phyloP scores from a whole-genome alignment of 345 rosid genomes.

The Angophora floribunda region DNA sequence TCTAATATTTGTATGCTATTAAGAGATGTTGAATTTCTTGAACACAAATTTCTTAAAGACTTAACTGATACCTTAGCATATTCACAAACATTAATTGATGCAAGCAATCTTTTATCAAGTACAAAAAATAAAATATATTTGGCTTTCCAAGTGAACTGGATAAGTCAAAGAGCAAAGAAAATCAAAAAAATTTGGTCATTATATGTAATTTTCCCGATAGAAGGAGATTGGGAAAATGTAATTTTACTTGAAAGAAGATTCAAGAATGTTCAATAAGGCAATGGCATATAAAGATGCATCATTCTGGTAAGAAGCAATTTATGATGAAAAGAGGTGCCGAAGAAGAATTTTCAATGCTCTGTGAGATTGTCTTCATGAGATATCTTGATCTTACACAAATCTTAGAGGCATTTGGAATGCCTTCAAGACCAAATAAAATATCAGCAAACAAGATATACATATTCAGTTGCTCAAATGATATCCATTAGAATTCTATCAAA shows the following conservation, averaged over 20 bases:
- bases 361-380: not conserved
- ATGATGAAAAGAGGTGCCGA: not conserved
- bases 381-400: not conserved
- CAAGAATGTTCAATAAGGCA: not conserved
- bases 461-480: not conserved
- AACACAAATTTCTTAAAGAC: not conserved
- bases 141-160: not conserved
- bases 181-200: not conserved
- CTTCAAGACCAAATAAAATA: not conserved
- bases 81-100: not conserved
- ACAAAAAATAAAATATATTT: too few species aligned
- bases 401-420: not conserved
- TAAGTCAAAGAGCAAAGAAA: not conserved
- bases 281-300: not conserved
- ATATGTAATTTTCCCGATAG: not conserved
- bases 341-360: not conserved
- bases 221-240: too few species aligned
- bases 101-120: not conserved
- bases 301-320: not conserved
- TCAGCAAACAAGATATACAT: not conserved
- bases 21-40: not conserved
- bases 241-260: not conserved
- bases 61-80: too few species aligned
- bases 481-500: not conserved
- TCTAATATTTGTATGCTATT: too few species aligned